Base-by-base conservation (phyloP, 805 yeast species). In the Pichia sporocuriosa region DNA sequence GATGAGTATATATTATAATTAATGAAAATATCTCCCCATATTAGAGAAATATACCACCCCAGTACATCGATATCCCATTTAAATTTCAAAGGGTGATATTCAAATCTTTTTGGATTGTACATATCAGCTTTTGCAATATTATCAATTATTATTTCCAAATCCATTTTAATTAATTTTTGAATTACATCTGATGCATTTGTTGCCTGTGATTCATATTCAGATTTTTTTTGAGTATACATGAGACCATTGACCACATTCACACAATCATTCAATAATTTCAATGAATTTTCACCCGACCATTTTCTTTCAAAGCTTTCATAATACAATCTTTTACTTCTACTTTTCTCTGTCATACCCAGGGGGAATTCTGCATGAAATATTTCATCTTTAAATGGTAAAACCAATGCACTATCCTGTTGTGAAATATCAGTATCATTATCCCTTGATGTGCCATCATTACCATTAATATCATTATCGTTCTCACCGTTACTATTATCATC, bases 11-110 rank as follows among this genome's bases (percentile, higher is more conserved):
- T 57, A 15, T 72, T 68, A 44, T 64, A 59, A 39, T 53, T 60
- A 19, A 57, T 49, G 50, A 69, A 82, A 0, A 82, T 69, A 25
- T 66, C 62, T 2, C 79, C 76, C 79, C 84, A 82, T 21, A 84
- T 52, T 9, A 82, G 63, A 4, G 83, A 71, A 30, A 72, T 68
- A 58, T 84, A 84, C 95, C 95, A 85, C 0, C 88, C 89, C 20
- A 84, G 62, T 0, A 85, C 77, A 20, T 69, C 54, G 40, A 63
- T 64, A 30, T 75, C 71, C 95, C 95, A 85, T 5, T 63, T 57
- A 50, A 84, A 81, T 44, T 57, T 66, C 47, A 81, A 62, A 4
- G 71, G 66, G 37, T 65, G 69, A 47, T 75, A 68, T 3, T 66
- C 63, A 0, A 70, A 60, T 15, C 58, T 61, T 3, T 39, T 15